Base-by-base conservation (phyloP, 2,329 filamentous ascomycete genomes). In the Claviceps sp. region DNA sequence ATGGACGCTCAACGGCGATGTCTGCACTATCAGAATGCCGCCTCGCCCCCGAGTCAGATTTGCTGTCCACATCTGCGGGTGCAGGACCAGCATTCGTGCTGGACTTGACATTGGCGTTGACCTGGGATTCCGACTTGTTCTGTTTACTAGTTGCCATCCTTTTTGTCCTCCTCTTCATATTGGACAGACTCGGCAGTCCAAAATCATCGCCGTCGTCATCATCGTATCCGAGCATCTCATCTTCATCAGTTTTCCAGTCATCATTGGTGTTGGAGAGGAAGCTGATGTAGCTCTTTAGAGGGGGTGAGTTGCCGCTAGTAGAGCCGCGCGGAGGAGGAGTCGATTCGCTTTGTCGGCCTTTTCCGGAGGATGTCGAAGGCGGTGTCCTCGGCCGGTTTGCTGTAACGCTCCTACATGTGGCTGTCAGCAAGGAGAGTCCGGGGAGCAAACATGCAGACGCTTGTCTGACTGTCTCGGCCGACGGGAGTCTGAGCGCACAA, bases 201-300 rank as follows among this genome's bases (percentile, higher is more conserved):
- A 97, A 97, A 65, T 97, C 91, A 67, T 97, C 91, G 56, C 94
- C 90, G 59, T 93, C 86, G 52, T 89, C 87, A 59, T 95, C 88
- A 61, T 84, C 87, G 61, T 93, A 88, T 11, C 81, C 81, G 64
- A 87, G 80, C 60, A 89, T 83, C 57, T 89, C 87, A 52, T 86
- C 86, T 52, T 87, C 82, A 56, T 87, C 82, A 18, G 81, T 75
- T 55, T 82, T 82, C 88, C 89, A 95, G 65, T 89, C 85, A 62
- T 89, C 82, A 59, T 89, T 85, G 37, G 86, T 87, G 57, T 86
- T 84, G 42, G 85, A 88, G 51, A 94, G 75, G 61, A 93, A 89
- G 65, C 80, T 87, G 58, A 84, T 84, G 66, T 95, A 96, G 44
- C 78, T 83, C 60, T 84, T 84, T 56, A 84, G 78, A 8, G 85